Base-by-base conservation (phyloP, 192 early-diverging fungal species). In the Entomortierella beljakovae region DNA sequence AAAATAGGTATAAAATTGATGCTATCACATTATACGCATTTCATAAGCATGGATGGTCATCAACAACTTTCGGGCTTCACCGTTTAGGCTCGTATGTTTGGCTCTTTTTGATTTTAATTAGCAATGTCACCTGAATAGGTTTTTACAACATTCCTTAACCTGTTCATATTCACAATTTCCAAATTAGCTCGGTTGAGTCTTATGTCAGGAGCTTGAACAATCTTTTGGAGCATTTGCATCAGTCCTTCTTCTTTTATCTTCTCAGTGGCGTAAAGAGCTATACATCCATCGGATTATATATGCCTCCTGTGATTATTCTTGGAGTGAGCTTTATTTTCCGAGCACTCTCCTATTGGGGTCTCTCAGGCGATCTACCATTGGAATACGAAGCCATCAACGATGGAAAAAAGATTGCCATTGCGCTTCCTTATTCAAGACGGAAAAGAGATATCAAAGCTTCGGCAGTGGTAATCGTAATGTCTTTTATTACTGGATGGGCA, bases 191-290 rank as follows among this genome's bases (percentile, higher is more conserved):
- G 11, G 53, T 96, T 4, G 97, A 99, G 68, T 93, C 93, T 0
- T 86, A 90, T 1, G 79, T 95, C 68, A 90, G 94, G 62, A 93
- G 91, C 67, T 84, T 96, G 50, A 97, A 94, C 84, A 98, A 97
- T 70, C 68, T 99, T 49, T 85, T 99, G 49, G 97, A 99, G 77
- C 90, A 94, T 58, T 87, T 99, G 42, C 97, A 99, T 70, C 96
- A 97, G 74, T 94, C 96, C 40, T 99, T 95, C 82, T 99, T 96
- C 85, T 97, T 98, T 71, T 99, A 99, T 80, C 84, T 96, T n/a
- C 86, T 97, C 71, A 92, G 92, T n/a, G 85, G 88, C 16, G 89
- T 91, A 56, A 64, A 84, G 23, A 83, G 84, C 46, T 96, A 93
- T 81, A 91, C 97, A 33, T 96, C 96, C 2, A 93, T 99, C 50